A percentile compares a stretch with the other conserved stretches of the same genome.
Evolutionary conservation across 2,329 filamentous ascomycete species (phyloP).

Genomic region (Xylaria arbuscula): DNA sequence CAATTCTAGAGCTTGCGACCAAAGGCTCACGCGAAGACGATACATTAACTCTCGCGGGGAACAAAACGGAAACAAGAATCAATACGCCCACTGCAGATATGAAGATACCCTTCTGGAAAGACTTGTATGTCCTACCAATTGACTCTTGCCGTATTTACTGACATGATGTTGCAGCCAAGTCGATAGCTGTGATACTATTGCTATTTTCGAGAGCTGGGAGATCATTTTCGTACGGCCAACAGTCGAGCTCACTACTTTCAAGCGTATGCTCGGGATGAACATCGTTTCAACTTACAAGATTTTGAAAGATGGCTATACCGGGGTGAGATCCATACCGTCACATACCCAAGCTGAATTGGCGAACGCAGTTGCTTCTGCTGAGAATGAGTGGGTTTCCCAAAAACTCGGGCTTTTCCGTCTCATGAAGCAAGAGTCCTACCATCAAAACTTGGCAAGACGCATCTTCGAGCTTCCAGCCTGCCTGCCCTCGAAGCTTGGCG

Average conservation of each 20-base stretch:
- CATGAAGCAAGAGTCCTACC: conserved; percentile 23
- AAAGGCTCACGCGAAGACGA: conserved; percentile 21
- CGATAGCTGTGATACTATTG: neutral
- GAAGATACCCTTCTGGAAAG: neutral
- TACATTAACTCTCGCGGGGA: conserved; percentile 16
- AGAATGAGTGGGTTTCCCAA: conserved; percentile 18
- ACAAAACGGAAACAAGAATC: neutral
- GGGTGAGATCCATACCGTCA: conserved; percentile 36
- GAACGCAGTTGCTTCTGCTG: conserved; percentile 17
- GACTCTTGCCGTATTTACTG: neutral
- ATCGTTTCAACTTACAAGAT: conserved; percentile 25
- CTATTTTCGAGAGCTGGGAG: conserved; percentile 34
- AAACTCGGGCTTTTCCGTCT: neutral
- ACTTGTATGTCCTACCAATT: conserved; percentile 12
- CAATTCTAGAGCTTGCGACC: neutral
- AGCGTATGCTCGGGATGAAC: conserved; percentile 31
- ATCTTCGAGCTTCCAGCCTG: conserved; percentile 35
- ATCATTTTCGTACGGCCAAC: conserved; percentile 35
- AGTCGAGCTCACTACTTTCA: conserved; percentile 29
- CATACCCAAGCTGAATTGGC: conserved; percentile 37
- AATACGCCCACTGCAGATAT: neutral
- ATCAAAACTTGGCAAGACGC: conserved; percentile 33
- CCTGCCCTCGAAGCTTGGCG: conserved; percentile 38
- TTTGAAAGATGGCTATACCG: conserved; percentile 35
- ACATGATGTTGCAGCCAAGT: conserved; percentile 9